These are phyloP conservation scores for Wickerhamomyces sydowiorum DNA, from an alignment of 805 yeast genomes.

Conservation along the genomic window DNA sequence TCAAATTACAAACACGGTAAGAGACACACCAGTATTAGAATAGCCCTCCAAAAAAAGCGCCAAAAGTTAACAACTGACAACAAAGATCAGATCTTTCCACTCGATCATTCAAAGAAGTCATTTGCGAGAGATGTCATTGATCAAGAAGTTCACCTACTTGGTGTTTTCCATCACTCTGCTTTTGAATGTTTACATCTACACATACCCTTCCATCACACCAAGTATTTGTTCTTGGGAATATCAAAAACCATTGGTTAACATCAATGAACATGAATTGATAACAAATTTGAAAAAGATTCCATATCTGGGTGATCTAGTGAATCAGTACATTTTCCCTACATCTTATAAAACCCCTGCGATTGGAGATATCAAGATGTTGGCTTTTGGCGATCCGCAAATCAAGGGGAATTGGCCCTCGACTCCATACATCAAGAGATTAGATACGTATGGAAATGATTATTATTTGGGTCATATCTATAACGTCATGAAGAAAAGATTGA, in stretches of 20 bases:
- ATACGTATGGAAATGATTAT: slow-evolving; percentile 84
- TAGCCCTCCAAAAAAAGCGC: too few relatives aligned
- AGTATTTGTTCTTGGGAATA: slow-evolving; percentile 56
- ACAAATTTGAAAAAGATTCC: slow-evolving; percentile 10
- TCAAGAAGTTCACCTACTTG: slow-evolving; percentile 19
- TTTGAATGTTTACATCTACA: slow-evolving; percentile 61
- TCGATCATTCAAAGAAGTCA: background rate
- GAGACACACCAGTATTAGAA: too few relatives aligned
- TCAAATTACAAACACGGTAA: too few relatives aligned
- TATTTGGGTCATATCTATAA: slow-evolving; percentile 80
- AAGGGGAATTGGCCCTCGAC: slow-evolving; percentile 79
- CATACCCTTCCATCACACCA: slow-evolving; percentile 63
- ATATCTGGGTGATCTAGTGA: slow-evolving; percentile 17
- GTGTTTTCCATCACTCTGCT: slow-evolving; percentile 31
- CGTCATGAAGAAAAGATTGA: slow-evolving; percentile 54
- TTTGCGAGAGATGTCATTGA: slow-evolving; percentile 8
- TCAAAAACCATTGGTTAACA: slow-evolving; percentile 13
- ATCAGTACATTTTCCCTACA: slow-evolving; percentile 23
- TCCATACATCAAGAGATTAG: slow-evolving; percentile 66
- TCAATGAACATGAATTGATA: slow-evolving; percentile 4
- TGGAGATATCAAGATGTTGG: slow-evolving; percentile 57
- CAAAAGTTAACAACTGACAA: too few relatives aligned
- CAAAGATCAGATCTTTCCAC: background rate
- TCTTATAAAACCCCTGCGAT: slow-evolving; percentile 12
- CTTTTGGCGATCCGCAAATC: slow-evolving; percentile 97